A percentile compares a stretch with the other conserved stretches of the same genome.
Evolutionary conservation across 306 rosid species (phyloP).

Genomic region (Cicer pinnatifidum): DNA sequence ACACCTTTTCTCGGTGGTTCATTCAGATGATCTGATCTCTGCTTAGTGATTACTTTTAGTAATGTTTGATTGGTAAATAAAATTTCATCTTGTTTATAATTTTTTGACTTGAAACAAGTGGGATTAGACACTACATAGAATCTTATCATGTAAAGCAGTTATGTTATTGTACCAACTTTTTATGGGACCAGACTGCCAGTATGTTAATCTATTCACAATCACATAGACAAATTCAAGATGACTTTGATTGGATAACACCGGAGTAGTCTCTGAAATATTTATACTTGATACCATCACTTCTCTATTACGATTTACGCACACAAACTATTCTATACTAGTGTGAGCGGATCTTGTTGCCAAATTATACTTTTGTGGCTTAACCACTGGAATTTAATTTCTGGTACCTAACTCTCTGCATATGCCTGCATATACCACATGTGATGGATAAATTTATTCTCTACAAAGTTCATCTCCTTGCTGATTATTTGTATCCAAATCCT

Average conservation of each 20-base stretch:
- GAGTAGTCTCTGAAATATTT: not conserved
- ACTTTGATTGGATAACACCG: not conserved
- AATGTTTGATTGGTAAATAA: slow-evolving; percentile 12
- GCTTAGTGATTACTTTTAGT: not conserved
- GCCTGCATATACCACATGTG: slow-evolving; percentile 11
- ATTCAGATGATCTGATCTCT: slow-evolving; percentile 17
- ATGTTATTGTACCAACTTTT: not conserved
- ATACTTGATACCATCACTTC: not conserved
- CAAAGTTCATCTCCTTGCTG: slow-evolving; percentile 30
- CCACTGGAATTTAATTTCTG: not conserved
- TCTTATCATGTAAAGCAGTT: not conserved
- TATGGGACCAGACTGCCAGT: not conserved
- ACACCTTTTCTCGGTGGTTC: not conserved
- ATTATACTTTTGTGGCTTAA: slow-evolving; percentile 2
- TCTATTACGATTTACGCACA: not conserved
- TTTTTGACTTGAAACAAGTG: not conserved
- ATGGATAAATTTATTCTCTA: slow-evolving; percentile 6
- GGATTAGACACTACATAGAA: not conserved
- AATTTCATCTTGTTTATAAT: not conserved
- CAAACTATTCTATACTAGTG: not conserved
- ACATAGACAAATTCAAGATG: slow-evolving; percentile 2
- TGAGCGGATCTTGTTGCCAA: not conserved
- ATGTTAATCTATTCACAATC: not conserved
- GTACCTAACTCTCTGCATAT: not conserved
- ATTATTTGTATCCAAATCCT: slow-evolving; percentile 11